These are phyloP conservation scores for Neonectria ditissima DNA, from an alignment of 2,329 filamentous ascomycete species.

Conservation along the genomic window DNA sequence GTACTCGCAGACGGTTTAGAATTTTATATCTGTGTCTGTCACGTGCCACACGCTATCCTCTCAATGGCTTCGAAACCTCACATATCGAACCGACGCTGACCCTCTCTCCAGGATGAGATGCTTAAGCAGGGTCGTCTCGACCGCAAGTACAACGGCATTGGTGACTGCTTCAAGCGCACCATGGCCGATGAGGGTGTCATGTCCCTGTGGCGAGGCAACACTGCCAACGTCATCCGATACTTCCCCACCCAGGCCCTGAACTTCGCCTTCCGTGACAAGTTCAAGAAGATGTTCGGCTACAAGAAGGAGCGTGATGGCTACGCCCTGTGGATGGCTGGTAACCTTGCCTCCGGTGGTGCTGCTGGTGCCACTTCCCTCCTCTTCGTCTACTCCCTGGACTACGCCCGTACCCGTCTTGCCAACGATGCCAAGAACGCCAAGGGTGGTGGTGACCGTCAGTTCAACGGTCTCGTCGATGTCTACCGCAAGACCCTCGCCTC, in stretches of 20 bases:
- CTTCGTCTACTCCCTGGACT: slow-evolving; percentile 99
- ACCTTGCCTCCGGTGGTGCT: slow-evolving; percentile 99
- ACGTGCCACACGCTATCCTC: slow-evolving; percentile 5
- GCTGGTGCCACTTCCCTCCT: slow-evolving; percentile 99
- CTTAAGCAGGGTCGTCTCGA: slow-evolving; percentile 98
- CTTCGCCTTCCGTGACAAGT: slow-evolving; percentile 99
- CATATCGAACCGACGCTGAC: slow-evolving; percentile 47
- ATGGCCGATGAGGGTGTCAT: slow-evolving; percentile 90
- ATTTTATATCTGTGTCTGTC: slow-evolving; percentile 1
- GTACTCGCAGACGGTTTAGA: not conserved
- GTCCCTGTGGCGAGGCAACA: slow-evolving; percentile 99
- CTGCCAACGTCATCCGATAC: slow-evolving; percentile 99
- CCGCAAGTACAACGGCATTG: slow-evolving; percentile 94
- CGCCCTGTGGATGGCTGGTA: slow-evolving; percentile 98
- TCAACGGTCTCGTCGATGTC: slow-evolving; percentile 99
- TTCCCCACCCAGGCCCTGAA: slow-evolving; percentile 99
- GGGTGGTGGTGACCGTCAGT: slow-evolving; percentile 97
- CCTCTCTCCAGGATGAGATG: slow-evolving; percentile 90
- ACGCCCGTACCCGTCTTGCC: slow-evolving; percentile 99
- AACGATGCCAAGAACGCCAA: slow-evolving; percentile 99
- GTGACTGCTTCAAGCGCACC: slow-evolving; percentile 95
- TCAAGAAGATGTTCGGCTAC: slow-evolving; percentile 99
- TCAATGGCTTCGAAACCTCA: not conserved
- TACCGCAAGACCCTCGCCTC: slow-evolving; percentile 99
- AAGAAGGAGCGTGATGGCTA: slow-evolving; percentile 99